Base-by-base conservation (phyloP, 2,329 filamentous ascomycete species). In the Calonectria montana region DNA sequence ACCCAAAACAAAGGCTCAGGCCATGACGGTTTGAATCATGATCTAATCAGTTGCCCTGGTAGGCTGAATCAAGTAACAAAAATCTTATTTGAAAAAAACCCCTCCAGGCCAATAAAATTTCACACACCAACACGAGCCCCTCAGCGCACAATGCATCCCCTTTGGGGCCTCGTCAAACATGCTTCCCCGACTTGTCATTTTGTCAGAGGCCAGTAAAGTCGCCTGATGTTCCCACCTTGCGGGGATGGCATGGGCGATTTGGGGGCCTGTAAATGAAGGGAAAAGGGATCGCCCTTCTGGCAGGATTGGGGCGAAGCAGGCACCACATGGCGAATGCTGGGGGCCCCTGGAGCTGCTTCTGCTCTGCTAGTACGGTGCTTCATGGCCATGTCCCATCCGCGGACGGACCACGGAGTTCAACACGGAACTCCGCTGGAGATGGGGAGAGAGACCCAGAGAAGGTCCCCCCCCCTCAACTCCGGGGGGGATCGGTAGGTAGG, bases 211-310 rank as follows among this genome's bases (percentile, higher is more conserved):
- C 21, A 23, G 41, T 41, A 65, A 67, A 69, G 65, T 71, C 59
- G 69, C 69, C 61, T 71, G 69, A 71, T 71, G 48, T 64, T 65
- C 41, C 65, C 65, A 65, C 61, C n/a, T 39, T 31, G 15, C 16
- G 29, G 65, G 57, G 31, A n/a, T 39, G n/a, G 23, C 57, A 50
- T 29, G 41, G 29, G 37, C n/a, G 48, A 68, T 68, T 68, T 12
- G 31, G 10, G 31, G 59, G 65, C 31, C 48, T 18, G 39, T 16
- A 71, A 59, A 71, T 71, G 69, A 71, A 35, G 31, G 31, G 41
- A 65, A 64, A 53, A 62, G 45, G 53, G 66, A 39, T 65, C 62
- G 43, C 27, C 43, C 13, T 31, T 45, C 29, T 59, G 55, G 55
- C 31, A 41, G 31, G 55, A 59, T 65, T 50, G 59, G 10, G 59